Percentiles rank a stretch among this genome's conserved stretches.
Evolutionary conservation across 2,329 filamentous ascomycete genomes (phyloP).

Genomic region (Daldinia eschscholtzii): DNA sequence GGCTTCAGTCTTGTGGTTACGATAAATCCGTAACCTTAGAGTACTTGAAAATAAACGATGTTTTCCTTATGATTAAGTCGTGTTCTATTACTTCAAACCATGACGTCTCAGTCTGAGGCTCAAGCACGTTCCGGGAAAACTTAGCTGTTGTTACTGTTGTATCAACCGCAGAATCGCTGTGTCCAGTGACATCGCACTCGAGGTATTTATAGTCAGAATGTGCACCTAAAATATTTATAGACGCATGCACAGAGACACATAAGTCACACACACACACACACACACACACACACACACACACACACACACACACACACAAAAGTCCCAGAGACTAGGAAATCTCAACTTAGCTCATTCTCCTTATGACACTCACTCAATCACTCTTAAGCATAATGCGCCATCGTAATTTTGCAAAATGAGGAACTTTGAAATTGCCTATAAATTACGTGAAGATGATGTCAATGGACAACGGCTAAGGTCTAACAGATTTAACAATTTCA

Average conservation of each 20-base stretch:
- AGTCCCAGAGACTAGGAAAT: background rate
- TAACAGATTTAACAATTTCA: slow-evolving; percentile 25
- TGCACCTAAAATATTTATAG: too few relatives aligned
- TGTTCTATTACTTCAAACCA: background rate
- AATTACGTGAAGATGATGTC: slow-evolving; percentile 34
- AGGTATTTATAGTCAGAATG: slow-evolving; percentile 7
- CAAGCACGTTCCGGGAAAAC: background rate
- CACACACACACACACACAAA: background rate
- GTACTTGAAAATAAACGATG: too few relatives aligned
- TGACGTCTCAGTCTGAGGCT: slow-evolving; percentile 15
- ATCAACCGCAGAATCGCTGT: background rate
- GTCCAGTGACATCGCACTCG: slow-evolving; percentile 12
- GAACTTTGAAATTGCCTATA: slow-evolving; percentile 13
- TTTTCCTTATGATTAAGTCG: background rate
- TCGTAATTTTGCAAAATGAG: background rate
- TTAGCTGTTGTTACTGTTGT: slow-evolving; percentile 8
- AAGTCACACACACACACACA: background rate
- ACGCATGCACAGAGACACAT: background rate
- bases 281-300: background rate
- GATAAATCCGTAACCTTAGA: background rate
- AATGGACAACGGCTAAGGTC: slow-evolving; percentile 37
- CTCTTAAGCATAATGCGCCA: background rate
- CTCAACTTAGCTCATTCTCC: background rate
- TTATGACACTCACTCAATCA: background rate
- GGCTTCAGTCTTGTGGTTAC: slow-evolving; percentile 15